These are phyloP conservation scores for Cerrena zonata DNA, from an alignment of 1,284 basidiomycete genomes.

Conservation along the genomic window DNA sequence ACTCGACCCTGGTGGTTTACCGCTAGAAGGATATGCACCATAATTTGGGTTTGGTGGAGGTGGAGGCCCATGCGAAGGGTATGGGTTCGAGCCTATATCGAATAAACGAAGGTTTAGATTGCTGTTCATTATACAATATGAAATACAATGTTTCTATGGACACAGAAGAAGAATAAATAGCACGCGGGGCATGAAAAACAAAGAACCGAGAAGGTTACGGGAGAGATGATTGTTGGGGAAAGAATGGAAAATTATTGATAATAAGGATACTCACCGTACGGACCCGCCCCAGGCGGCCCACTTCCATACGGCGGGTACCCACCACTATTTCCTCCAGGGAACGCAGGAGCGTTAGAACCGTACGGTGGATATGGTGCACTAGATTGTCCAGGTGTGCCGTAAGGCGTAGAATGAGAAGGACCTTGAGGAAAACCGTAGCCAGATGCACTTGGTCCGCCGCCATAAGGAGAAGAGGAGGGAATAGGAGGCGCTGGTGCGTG, in stretches of 20 bases:
- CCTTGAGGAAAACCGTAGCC: conserved; percentile 20
- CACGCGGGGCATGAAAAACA: neutral
- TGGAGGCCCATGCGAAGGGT: neutral
- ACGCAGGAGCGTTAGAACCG: neutral
- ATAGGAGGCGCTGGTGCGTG: neutral
- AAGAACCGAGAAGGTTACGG: neutral
- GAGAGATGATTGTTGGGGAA: neutral
- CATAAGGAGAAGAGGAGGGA: conserved; percentile 1
- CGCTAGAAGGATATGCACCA: neutral
- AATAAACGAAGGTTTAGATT: too few relatives aligned
- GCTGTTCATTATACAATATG: too few relatives aligned
- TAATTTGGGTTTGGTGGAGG: neutral
- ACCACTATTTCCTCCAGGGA: neutral
- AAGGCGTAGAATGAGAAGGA: neutral
- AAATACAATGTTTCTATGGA: too few relatives aligned
- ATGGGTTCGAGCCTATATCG: neutral
- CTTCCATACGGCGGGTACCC: neutral
- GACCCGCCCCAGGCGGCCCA: neutral
- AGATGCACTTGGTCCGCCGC: conserved; percentile 6
- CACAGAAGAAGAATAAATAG: neutral
- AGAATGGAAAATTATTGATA: conserved; percentile 1
- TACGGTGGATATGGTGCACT: neutral
- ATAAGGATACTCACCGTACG: conserved; percentile 6
- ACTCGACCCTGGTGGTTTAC: neutral
- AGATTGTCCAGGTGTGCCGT: neutral